Percentiles rank a stretch among this genome's conserved stretches.
These are phyloP conservation scores for Ceratobasidium sp. DNA, from an alignment of 1,284 basidiomycete genomes.

Conservation along the genomic window DNA sequence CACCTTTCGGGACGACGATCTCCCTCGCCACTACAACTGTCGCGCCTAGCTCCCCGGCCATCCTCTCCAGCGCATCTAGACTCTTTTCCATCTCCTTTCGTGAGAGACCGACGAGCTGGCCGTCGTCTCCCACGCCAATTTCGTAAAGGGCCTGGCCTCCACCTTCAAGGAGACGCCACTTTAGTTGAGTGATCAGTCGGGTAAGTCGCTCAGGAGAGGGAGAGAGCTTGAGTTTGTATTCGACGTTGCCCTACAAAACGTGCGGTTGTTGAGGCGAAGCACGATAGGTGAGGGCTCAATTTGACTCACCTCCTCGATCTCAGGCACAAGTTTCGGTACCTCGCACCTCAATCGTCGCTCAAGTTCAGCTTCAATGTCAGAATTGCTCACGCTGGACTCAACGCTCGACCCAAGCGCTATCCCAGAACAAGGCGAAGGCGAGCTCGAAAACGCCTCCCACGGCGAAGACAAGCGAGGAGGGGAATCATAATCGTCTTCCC, in stretches of 20 bases:
- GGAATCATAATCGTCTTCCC: slow-evolving; percentile 77
- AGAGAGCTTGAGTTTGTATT: slow-evolving; percentile 83
- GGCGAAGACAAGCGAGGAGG: slow-evolving; percentile 73
- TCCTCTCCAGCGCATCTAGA: slow-evolving; percentile 83
- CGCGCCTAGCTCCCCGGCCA: slow-evolving; percentile 91
- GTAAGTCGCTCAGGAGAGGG: slow-evolving; percentile 53
- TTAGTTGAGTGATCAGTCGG: slow-evolving; percentile 86
- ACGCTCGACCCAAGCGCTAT: slow-evolving; percentile 6
- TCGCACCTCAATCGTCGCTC: slow-evolving; percentile 40
- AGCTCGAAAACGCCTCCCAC: slow-evolving; percentile 69
- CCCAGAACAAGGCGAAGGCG: slow-evolving; percentile 48
- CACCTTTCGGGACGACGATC: slow-evolving; percentile 67
- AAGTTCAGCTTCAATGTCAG: slow-evolving; percentile 37
- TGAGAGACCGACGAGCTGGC: slow-evolving; percentile 81
- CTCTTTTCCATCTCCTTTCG: slow-evolving; percentile 78
- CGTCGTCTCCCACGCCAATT: slow-evolving; percentile 87
- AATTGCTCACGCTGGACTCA: slow-evolving; percentile 37
- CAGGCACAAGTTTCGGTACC: slow-evolving; percentile 70
- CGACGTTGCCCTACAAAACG: slow-evolving; percentile 83
- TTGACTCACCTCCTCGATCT: slow-evolving; percentile 67
- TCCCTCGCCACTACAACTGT: slow-evolving; percentile 88
- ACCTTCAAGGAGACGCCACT: slow-evolving; percentile 92
- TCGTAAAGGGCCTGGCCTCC: slow-evolving; percentile 93
- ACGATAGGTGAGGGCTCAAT: slow-evolving; percentile 6
- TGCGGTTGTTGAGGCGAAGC: not conserved